Evolutionary conservation across 768 basidiomycete genomes (phyloP), one percentile per base, ranked within the genome.

Genomic region (Holtermanniella nyarrowii): DNA sequence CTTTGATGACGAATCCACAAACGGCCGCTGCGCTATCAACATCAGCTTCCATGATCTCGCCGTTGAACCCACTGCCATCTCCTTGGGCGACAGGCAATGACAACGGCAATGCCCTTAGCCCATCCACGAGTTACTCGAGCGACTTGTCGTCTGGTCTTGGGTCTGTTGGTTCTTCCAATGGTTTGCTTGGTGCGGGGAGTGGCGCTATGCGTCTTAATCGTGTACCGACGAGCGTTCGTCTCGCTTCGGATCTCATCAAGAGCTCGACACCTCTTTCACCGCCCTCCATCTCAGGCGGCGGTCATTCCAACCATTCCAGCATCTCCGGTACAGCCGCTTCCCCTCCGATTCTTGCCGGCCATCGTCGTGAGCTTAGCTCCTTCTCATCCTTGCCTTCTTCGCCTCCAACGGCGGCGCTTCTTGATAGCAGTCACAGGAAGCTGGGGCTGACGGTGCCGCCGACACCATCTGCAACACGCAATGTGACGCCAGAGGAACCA

Each of bases 241-340:
- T 74, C 26, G 75, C 75, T 1, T 59, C 71, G n/a, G 74, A 74
- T 22, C 54, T 76, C n/a, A 65, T 74, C 46, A 68, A 69, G 48
- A 57, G 49, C 37, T 51, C 48, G 16, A 52, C 25, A 7, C 23
- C 54, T 1, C 13, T 51, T n/a, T 54, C 62, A 5, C 48, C 58
- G 4, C 49, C 54, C 1, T 23, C 40, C 18, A 20, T 14, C 12
- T 44, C 27, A 18, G 16, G 16, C 26, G 3, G 14, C 13, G 18
- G 11, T 20, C 39, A n/a, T 46, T 12, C n/a, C 3, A n/a, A 39
- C 13, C 25, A 11, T 43, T 53, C 52, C 31, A 44, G 46, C 21
- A 26, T 49, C 5, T 23, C 53, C 11, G 21, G 18, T 37, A 41
- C 49, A 16, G 44, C 41, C 27, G 37, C 27, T 48, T 52, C 47